Conservation (phyloP, 2,329 filamentous ascomycete genomes). For the Bipolaris zeicola region DNA sequence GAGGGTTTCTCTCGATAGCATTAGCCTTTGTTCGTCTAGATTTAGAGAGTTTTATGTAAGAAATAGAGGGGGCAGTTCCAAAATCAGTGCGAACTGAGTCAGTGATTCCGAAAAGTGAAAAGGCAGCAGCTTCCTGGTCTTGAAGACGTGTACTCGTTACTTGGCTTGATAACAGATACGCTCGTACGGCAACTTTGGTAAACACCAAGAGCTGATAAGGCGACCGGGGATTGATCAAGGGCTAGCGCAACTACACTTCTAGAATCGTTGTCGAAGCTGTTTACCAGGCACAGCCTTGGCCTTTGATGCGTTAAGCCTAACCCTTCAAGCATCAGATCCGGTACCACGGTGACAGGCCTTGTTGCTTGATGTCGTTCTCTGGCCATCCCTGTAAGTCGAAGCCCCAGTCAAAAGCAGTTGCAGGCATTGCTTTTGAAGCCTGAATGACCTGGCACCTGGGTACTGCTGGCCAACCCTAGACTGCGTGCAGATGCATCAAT, state of each 20-base stretch:
- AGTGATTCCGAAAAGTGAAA: no score
- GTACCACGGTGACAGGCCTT: not conserved
- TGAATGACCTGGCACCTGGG: not conserved
- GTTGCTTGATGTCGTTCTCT: not conserved
- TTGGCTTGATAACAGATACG: not conserved
- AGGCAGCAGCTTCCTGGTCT: no score
- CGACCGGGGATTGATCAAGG: not conserved
- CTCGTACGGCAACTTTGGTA: not conserved
- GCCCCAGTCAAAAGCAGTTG: not conserved
- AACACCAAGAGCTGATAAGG: not conserved
- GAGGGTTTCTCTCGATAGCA: no score
- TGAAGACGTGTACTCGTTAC: not conserved
- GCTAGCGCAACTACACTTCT: not conserved
- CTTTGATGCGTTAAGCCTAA: not conserved
- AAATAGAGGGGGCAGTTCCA: no score
- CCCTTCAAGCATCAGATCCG: not conserved
- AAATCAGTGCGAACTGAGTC: no score
- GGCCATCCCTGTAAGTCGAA: not conserved
- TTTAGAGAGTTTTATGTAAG: no score
- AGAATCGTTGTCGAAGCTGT: not conserved
- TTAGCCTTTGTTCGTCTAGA: no score
- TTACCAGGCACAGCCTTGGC: not conserved
- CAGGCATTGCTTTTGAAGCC: not conserved
- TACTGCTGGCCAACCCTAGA: constrained; percentile 1
- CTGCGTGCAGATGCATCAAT: not conserved